Base-by-base conservation (phyloP, 176 grass and related monocot species). In the Chloris gayana region DNA sequence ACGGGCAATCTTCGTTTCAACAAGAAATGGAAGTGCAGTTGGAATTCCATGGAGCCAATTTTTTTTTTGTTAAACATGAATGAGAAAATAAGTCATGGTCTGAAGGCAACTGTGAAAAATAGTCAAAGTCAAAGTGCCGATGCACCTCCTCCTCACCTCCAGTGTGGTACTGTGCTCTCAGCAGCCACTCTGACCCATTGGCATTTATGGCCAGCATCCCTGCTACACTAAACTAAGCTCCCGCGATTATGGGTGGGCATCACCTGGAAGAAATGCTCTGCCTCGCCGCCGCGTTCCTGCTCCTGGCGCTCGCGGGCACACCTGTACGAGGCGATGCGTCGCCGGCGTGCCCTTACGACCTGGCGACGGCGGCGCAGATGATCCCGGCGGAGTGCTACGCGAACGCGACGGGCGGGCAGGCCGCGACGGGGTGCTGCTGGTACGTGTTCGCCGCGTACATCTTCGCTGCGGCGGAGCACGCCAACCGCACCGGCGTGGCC, bases 401-500 rank as follows among this genome's bases (percentile, higher is more conserved):
- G 6, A 94, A 94, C 81, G 76, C 83, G 2, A 84, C 85, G 31
- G 17, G 29, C 0, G 49, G 60, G 15, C 46, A 70, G 45, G 67
- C 25, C 22, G 64, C 73, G 47, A 95, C 81, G 27, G 86, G 84
- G 25, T 95, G 92, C 84, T 95, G 92, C 84, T 95, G 89, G 89
- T 91, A 78, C 80, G 89, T 95, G 44, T 78, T 77, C 63, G 89
- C 89, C 3, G 84, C 77, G 13, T 89, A 87, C 84, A 70, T 89
- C 72, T 94, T 75, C 69, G 89, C 89, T 3, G 84, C 77, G 13
- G 60, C 81, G 25, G 66, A 37, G 13, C 41, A 89, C 27, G 86
- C 84, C 62, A 94, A 89, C 77, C 72, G 62, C 27, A 85, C 89
- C 21, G 89, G 84, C 15, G 44, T 50, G 3, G 92, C 92, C 19